phyloP scores from a whole-genome alignment of 2,329 filamentous ascomycete species.

The Blastomyces parvus region DNA sequence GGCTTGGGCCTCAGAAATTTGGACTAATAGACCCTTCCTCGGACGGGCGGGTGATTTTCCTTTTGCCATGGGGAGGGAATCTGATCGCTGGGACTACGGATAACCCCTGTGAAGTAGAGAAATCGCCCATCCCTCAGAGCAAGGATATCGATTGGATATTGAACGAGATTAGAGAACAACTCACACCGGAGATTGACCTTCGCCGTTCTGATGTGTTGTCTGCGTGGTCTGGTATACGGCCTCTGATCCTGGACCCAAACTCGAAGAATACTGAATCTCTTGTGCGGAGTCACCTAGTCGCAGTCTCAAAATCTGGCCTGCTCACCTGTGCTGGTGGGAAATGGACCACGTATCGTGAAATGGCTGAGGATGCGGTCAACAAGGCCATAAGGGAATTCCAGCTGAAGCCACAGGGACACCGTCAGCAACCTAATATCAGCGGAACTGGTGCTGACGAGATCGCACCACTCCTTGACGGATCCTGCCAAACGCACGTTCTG shows the following conservation, averaged over 20 bases:
- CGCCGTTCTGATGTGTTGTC: slow-evolving; percentile 65
- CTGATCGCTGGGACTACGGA: slow-evolving; percentile 71
- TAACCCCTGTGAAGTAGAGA: slow-evolving; percentile 54
- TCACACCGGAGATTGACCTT: slow-evolving; percentile 64
- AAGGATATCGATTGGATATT: slow-evolving; percentile 69
- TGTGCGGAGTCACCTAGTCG: slow-evolving; percentile 65
- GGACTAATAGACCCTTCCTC: slow-evolving; percentile 68
- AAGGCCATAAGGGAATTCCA: slow-evolving; percentile 57
- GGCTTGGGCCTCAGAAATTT: slow-evolving; percentile 66
- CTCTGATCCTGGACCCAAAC: slow-evolving; percentile 65
- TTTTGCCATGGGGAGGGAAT: slow-evolving; percentile 72
- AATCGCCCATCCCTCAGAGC: slow-evolving; percentile 59
- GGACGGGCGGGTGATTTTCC: slow-evolving; percentile 70
- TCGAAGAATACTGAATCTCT: slow-evolving; percentile 66
- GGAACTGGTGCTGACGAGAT: slow-evolving; percentile 60
- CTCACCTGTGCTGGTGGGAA: slow-evolving; percentile 68
- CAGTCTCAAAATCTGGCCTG: slow-evolving; percentile 60
- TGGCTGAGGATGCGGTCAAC: slow-evolving; percentile 70
- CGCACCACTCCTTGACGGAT: slow-evolving; percentile 53
- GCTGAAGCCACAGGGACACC: slow-evolving; percentile 46
- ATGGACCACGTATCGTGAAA: slow-evolving; percentile 73
- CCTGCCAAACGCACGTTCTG: slow-evolving; percentile 63
- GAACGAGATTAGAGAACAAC: slow-evolving; percentile 61
- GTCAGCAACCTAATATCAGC: slow-evolving; percentile 51
- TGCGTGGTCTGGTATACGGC: slow-evolving; percentile 67